Percentiles rank a stretch among this genome's conserved stretches.
phyloP scores from a whole-genome alignment of 2,329 filamentous ascomycete species.

The Hypoxylon sp. region DNA sequence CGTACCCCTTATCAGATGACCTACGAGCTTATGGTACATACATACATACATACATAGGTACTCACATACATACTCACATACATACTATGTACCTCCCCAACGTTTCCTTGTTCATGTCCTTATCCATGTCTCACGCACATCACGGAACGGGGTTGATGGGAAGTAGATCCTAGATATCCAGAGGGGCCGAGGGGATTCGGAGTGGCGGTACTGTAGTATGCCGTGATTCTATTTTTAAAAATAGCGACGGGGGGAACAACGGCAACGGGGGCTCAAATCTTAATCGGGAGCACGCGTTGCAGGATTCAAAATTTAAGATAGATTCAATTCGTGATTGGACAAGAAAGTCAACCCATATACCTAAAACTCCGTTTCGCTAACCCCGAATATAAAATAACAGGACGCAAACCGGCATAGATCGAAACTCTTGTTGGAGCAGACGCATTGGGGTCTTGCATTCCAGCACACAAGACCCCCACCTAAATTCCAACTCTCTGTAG shows the following conservation, averaged over 20 bases:
- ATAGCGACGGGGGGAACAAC: slow-evolving; percentile 1
- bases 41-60: too few relatives aligned
- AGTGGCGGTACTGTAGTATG: slow-evolving; percentile 22
- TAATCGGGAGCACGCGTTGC: slow-evolving; percentile 24
- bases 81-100: too few relatives aligned
- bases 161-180: slow-evolving; percentile 21
- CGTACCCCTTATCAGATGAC: slow-evolving; percentile 18
- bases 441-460: background rate
- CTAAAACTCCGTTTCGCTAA: slow-evolving; percentile 25
- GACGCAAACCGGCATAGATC: slow-evolving; percentile 10
- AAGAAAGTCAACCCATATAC: slow-evolving; percentile 10
- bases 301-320: slow-evolving; percentile 18
- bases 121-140: slow-evolving; percentile 9
- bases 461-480: slow-evolving; percentile 15
- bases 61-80: too few relatives aligned
- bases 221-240: slow-evolving; percentile 35
- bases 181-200: slow-evolving; percentile 13
- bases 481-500: slow-evolving; percentile 7
- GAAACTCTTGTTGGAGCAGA: slow-evolving; percentile 15
- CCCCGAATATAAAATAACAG: slow-evolving; percentile 30
- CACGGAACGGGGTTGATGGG: slow-evolving; percentile 5
- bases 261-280: slow-evolving; percentile 21
- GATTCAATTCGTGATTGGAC: slow-evolving; percentile 28
- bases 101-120: background rate
- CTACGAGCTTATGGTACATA: too few relatives aligned